phyloP scores from a whole-genome alignment of 768 basidiomycete species.

The Calocybe cyanea region DNA sequence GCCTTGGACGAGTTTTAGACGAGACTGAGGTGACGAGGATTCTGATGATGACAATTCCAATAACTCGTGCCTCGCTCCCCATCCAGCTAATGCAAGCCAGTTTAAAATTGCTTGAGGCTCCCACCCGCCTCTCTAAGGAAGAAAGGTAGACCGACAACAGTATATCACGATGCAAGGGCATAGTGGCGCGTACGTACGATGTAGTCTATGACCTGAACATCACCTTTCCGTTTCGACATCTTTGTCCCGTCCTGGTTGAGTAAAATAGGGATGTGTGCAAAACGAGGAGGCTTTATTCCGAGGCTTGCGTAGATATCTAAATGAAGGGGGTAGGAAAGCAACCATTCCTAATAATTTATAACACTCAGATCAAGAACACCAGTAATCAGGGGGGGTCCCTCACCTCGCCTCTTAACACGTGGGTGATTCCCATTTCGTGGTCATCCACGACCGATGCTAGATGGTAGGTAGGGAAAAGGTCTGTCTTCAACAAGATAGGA shows the following conservation, averaged over 20 bases:
- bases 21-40: conserved; percentile 15
- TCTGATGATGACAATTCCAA: conserved; percentile 17
- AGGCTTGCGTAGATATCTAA: conserved; percentile 84
- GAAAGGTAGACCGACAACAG: neutral
- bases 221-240: conserved; percentile 92
- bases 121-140: conserved; percentile 72
- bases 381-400: neutral
- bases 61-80: conserved; percentile 59
- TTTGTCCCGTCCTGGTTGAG: conserved; percentile 89
- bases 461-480: conserved; percentile 94
- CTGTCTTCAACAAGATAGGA: conserved; percentile 88
- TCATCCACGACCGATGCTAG: conserved; percentile 96
- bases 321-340: conserved; percentile 89
- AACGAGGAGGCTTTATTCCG: conserved; percentile 66
- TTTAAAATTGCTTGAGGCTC: conserved; percentile 88
- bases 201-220: conserved; percentile 83
- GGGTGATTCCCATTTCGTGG: conserved; percentile 92
- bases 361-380: neutral
- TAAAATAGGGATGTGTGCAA: conserved; percentile 88
- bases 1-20: conserved; percentile 23
- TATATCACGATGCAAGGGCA: neutral
- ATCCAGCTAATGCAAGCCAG: conserved; percentile 93
- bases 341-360: conserved; percentile 73
- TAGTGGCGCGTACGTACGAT: conserved; percentile 47
- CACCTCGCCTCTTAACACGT: conserved; percentile 94